Percentiles rank a stretch among this genome's conserved stretches.
These are phyloP conservation scores for Thalassiosira profunda DNA, from an alignment of 108 stramenopile genomes.

Conservation along the genomic window DNA sequence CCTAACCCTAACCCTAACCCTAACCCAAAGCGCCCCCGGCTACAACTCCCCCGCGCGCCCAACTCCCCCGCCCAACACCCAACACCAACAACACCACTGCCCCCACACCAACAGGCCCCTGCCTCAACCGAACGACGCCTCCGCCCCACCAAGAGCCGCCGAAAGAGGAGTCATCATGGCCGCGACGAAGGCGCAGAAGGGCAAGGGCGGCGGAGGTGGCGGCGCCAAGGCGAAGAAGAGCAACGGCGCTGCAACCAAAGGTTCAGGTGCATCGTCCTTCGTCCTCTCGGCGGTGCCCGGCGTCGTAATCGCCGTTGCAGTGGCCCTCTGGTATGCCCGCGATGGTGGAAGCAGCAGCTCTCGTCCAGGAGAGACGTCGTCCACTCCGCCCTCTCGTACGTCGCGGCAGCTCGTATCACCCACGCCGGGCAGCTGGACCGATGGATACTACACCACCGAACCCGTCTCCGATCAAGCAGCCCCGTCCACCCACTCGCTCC, in stretches of 20 bases:
- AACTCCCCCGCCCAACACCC: not conserved
- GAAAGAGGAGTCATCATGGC: constrained; percentile 7
- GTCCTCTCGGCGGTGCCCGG: constrained; percentile 12
- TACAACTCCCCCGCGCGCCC: too few relatives aligned
- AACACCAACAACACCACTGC: not conserved
- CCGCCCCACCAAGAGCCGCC: too few relatives aligned
- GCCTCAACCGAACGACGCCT: too few relatives aligned
- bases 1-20: too few relatives aligned
- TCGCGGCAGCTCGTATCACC: constrained; percentile 11
- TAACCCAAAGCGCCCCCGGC: too few relatives aligned
- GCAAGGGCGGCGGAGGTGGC: constrained; percentile 1
- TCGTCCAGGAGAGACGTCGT: not conserved
- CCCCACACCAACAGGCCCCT: not conserved
- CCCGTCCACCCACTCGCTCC: constrained; percentile 40
- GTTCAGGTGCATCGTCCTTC: not conserved
- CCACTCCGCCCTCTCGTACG: not conserved
- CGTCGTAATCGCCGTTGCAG: constrained; percentile 13
- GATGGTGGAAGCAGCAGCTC: constrained; percentile 2
- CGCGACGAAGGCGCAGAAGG: not conserved
- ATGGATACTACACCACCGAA: constrained; percentile 43
- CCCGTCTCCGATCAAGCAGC: constrained; percentile 6
- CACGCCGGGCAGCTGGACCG: constrained; percentile 28
- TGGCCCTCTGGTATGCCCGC: constrained; percentile 15
- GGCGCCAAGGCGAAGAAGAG: not conserved
- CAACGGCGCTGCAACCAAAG: not conserved